phyloP scores from a whole-genome alignment of 148 eudicot genomes.

The Rhododendron simsii region DNA sequence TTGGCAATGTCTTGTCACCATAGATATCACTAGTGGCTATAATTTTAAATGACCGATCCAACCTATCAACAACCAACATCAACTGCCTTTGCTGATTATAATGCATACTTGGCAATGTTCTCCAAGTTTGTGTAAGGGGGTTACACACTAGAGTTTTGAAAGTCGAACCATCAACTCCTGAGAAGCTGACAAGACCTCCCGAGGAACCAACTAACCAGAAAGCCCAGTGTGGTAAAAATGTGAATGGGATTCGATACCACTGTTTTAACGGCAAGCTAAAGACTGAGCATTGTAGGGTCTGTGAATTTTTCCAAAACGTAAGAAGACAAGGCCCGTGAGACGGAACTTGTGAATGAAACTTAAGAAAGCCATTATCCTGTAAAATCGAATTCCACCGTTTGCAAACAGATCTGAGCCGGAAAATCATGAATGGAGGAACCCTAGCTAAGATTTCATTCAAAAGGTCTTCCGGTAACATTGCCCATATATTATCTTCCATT shows the following conservation, averaged over 20 bases:
- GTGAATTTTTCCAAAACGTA: slow-evolving; percentile 86
- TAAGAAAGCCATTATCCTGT: slow-evolving; percentile 79
- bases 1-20: slow-evolving; percentile 84
- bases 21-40: slow-evolving; percentile 88
- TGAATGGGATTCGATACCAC: slow-evolving; percentile 88
- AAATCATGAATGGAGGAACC: slow-evolving; percentile 95
- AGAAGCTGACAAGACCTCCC: slow-evolving; percentile 88
- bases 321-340: slow-evolving; percentile 97
- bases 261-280: slow-evolving; percentile 90
- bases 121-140: slow-evolving; percentile 86
- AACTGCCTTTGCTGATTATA: slow-evolving; percentile 88
- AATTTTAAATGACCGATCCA: slow-evolving; percentile 65
- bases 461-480: slow-evolving; percentile 93
- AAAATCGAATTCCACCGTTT: slow-evolving; percentile 90
- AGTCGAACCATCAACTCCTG: slow-evolving; percentile 71
- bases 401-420: slow-evolving; percentile 88
- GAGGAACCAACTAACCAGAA: slow-evolving; percentile 96
- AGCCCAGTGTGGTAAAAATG: slow-evolving; percentile 87
- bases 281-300: slow-evolving; percentile 83
- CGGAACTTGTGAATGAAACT: slow-evolving; percentile 90
- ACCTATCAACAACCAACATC: slow-evolving; percentile 82
- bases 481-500: slow-evolving; percentile 98
- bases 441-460: slow-evolving; percentile 89
- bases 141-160: slow-evolving; percentile 82
- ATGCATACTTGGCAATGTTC: slow-evolving; percentile 84